Evolutionary conservation across 1,139 yeast genomes (phyloP).

Genomic region (Blastobotrys persicus): DNA sequence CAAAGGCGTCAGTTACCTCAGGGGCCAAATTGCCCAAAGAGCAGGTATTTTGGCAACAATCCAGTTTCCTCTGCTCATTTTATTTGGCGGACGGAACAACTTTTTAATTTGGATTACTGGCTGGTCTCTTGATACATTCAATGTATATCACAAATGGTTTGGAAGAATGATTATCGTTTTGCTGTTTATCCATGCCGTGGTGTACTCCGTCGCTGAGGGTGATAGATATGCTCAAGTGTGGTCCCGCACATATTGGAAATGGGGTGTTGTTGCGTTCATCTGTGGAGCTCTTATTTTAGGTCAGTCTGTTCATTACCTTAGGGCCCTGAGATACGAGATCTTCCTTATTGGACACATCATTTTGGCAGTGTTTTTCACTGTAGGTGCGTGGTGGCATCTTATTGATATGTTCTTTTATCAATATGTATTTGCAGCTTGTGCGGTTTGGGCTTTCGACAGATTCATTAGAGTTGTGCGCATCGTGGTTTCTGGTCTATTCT

Average conservation of each 20-base stretch:
- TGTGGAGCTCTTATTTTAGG: conserved; percentile 44
- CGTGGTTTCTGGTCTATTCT: conserved; percentile 40
- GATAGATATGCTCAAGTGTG: conserved; percentile 16
- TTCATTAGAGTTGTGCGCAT: conserved; percentile 39
- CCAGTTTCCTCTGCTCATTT: conserved; percentile 50
- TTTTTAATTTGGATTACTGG: conserved; percentile 62
- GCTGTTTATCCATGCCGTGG: conserved; percentile 38
- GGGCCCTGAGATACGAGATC: conserved; percentile 60
- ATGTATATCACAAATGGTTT: conserved; percentile 64
- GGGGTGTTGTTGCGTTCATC: conserved; percentile 55
- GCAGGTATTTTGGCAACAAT: conserved; percentile 51
- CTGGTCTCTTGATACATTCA: conserved; percentile 61
- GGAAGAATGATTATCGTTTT: conserved; percentile 54
- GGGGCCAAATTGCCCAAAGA: conserved; percentile 58
- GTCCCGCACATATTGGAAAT: conserved; percentile 38
- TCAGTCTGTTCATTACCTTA: conserved; percentile 49
- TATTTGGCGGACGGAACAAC: conserved; percentile 69
- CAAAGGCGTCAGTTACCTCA: conserved; percentile 42
- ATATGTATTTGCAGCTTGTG: conserved; percentile 38
- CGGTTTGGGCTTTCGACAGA: conserved; percentile 46
- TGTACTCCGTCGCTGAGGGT: conserved; percentile 21
- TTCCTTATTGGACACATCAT: conserved; percentile 59
- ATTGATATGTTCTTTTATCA: conserved; percentile 25
- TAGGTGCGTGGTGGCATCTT: conserved; percentile 60
- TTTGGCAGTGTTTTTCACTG: conserved; percentile 54